Evolutionary conservation across 202 grass and related monocot species (phyloP), one percentile per base, ranked within the genome.

Genomic region (Musa balbisiana): DNA sequence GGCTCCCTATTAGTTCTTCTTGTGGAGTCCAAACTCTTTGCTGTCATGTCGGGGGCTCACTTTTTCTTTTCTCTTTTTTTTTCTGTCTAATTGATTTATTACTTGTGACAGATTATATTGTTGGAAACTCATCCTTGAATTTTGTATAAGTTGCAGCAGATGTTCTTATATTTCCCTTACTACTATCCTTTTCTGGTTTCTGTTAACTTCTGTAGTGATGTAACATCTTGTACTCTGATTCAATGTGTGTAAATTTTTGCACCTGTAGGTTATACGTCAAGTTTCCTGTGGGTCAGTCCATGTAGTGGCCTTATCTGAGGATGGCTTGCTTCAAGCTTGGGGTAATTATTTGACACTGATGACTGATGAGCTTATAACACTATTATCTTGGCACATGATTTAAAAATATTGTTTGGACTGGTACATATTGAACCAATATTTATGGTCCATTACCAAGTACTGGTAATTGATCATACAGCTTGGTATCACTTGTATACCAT

Each of bases 291-390:
- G 90, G 53, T 75, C 90, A 78, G 86, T 78, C 80, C 94, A 93
- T 86, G 94, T 97, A 0, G 68, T 93, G 72, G 88, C 86, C 76
- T 77, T 97, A 59, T 97, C 94, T 51, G 88, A 93, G 77, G 85
- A 93, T 84, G 90, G 94, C 75, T 68, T 89, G 27, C 88, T 97
- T 64, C 94, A 97, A 91, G 82, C 88, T 86, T 93, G 94, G 94
- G 94, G 94, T 97, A 97, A 79, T 82, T 75, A 56, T 73, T 73
- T 52, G 27, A 29, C 51, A 25, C 22, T 53, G 1, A 60, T 49
- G 20, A 75, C 33, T 43, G 5, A 6, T 43, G 33, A 68, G 1
- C 13, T 27, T 79, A 67, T 21, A 60, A 77, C 16, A 73, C 26
- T n/a, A 60, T 51, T 67, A 23, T 58, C 53, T 70, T 67, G 53